Base-by-base conservation (phyloP, 192 early-diverging fungal species). In the Coemansia sp. region DNA sequence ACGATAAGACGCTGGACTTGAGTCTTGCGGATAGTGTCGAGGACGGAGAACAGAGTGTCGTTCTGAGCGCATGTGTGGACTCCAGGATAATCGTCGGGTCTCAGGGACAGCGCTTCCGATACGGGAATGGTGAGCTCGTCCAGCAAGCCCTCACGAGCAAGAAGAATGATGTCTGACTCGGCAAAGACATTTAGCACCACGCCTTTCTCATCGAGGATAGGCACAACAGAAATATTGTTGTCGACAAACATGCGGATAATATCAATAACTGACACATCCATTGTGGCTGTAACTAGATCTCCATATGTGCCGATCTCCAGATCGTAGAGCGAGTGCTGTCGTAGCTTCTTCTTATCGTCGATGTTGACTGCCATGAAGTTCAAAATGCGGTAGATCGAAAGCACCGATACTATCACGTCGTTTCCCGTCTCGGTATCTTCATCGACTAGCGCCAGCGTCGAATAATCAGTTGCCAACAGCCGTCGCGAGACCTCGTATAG, bases 181-280 rank as follows among this genome's bases (percentile, higher is more conserved):
- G 95, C 96, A 84, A 94, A 98, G 30, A 97, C 95, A 72, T 98
- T 94, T 38, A 97, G 64, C 28, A 98, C 94, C 14, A 85, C 72
- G 38, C 87, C 92, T 87, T 78, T 61, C 38, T 94, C 88, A 78
- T 96, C 94, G 14, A 97, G 84, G 62, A 98, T 96, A 0, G 96
- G 96, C 5, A 98, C 90, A 3, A 94, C 90, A 2, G 93, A 95
- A 47, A 98, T 93, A 71, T 88, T 87, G 49, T 88, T 83, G 50
- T 92, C 88, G 23, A 95, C 91, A 89, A 98, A 97, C 82, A 92
- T 88, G 70, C 93, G 89, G 31, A 98, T 88, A 16, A 98, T 86
- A 34, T 92, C 83, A 64, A 97, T 94, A 5, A 97, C 88, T 18
- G 91, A 89, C 3, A 88, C 94, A 6, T 88, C 85, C 60, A 91